Evolutionary conservation across 2,329 filamentous ascomycete species (phyloP), one percentile per base, ranked within the genome.

Genomic region (Hirsutella thompsonii): DNA sequence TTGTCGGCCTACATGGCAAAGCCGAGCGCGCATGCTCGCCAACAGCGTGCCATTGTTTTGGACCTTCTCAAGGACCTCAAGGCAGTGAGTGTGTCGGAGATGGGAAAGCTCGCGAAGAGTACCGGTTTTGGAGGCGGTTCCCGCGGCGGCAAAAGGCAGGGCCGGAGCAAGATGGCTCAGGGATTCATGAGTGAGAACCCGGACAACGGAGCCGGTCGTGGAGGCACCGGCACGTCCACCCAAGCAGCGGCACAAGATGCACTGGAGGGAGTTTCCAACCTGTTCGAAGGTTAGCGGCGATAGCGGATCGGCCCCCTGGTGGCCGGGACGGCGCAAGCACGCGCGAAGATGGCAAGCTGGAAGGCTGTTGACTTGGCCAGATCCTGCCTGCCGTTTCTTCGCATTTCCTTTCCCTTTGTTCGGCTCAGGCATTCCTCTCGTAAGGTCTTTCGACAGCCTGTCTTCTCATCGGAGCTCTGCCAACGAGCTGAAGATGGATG

Each of bases 41-140:
- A 84, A 52, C 88, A 94, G 61, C 72, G 90, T 18, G 82, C 80
- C 1, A 65, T 93, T 20, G 78, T 98, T 14, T 66, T 98, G 8
- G 86, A 94, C 46, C 65, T 98, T 14, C 68, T 98, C 19, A 84
- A 88, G 50, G 81, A 88, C 35, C 71, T 98, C 6, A 80, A 94
- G 49, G 92, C 92, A 0, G 81, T 96, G 5, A 90, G 88, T 52
- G 85, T 98, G 42, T 85, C 89, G 8, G 92, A 98, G 62, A 83
- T 92, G 67, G 92, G 92, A 20, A 92, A 86, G 60, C 78, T 98
- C 6, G 68, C 63, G 39, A 77, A 77, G 57, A 70, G 66, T 36
- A 61, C 61, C 11, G 63, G 62, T 13, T 55, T 64, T 23, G 55
- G 53, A 6, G 47, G 39, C 20, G 43, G 53, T n/a, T 39, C 43